Evolutionary conservation across 495 filamentous ascomycete species (phyloP).

Genomic region (Sporormia fimetaria): DNA sequence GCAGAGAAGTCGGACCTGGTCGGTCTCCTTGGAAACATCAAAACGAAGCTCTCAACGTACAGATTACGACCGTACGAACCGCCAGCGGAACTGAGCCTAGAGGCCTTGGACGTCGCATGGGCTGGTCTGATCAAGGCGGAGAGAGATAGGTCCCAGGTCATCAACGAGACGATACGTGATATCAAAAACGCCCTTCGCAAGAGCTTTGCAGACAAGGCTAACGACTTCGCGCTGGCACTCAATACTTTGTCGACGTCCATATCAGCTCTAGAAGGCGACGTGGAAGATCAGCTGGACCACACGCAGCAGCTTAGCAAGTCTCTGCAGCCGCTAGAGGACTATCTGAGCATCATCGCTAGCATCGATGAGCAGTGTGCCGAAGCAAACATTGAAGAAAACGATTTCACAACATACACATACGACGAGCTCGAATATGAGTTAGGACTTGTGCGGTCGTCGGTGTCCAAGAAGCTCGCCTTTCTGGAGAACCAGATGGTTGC

Average conservation of each 20-base stretch:
- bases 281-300: conserved; percentile 84
- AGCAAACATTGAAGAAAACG: conserved; percentile 97
- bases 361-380: conserved; percentile 83
- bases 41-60: conserved; percentile 94
- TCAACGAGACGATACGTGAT: conserved; percentile 96
- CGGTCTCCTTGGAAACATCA: conserved; percentile 92
- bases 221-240: conserved; percentile 88
- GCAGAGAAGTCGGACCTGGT: conserved; percentile 94
- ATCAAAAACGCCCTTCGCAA: conserved; percentile 92
- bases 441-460: conserved; percentile 75
- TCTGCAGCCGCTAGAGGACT: conserved; percentile 75
- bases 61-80: conserved; percentile 83
- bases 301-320: conserved; percentile 69
- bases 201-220: conserved; percentile 90
- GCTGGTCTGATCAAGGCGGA: conserved; percentile 63
- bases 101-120: conserved; percentile 77
- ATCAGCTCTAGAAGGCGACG: conserved; percentile 86
- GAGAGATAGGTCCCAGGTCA: conserved; percentile 75
- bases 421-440: conserved; percentile 94
- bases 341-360: conserved; percentile 68
- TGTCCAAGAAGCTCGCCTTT: conserved; percentile 90
- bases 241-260: conserved; percentile 89
- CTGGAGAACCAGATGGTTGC: conserved; percentile 96
- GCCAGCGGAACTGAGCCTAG: conserved; percentile 64
- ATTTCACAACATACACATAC: conserved; percentile 95